Evolutionary conservation across 225 moss, liverwort and hornwort genomes (phyloP).

Genomic region (Polytrichum commune): DNA sequence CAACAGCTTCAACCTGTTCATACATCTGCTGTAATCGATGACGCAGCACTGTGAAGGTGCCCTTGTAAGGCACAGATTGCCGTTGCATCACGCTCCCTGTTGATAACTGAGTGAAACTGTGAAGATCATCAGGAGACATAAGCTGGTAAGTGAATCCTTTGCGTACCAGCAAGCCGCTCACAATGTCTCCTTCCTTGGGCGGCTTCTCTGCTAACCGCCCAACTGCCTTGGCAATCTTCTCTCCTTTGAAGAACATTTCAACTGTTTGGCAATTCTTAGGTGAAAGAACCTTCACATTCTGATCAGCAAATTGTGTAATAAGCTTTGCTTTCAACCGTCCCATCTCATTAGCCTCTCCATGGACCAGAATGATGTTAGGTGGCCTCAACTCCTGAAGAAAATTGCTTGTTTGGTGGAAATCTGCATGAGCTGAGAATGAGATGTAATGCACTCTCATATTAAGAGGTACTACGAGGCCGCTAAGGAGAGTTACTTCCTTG

Average conservation of each 20-base stretch:
- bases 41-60: conserved; percentile 74
- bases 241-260: conserved; percentile 92
- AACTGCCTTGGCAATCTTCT: conserved; percentile 90
- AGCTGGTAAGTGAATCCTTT: conserved; percentile 97
- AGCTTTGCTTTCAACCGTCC: conserved; percentile 89
- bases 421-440: conserved; percentile 93
- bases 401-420: conserved; percentile 85
- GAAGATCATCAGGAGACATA: conserved; percentile 85
- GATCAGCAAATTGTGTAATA: conserved; percentile 77
- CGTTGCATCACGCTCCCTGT: conserved; percentile 93
- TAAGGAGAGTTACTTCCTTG: conserved; percentile 86
- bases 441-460: conserved; percentile 97
- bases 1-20: conserved; percentile 72
- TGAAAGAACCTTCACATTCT: conserved; percentile 84
- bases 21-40: conserved; percentile 91
- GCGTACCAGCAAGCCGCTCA: conserved; percentile 74
- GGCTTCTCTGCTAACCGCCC: conserved; percentile 88
- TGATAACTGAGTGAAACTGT: conserved; percentile 86
- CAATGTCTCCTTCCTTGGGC: conserved; percentile 62
- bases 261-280: conserved; percentile 94
- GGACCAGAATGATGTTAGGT: conserved; percentile 90
- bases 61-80: conserved; percentile 89
- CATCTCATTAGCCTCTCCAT: conserved; percentile 97
- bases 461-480: conserved; percentile 83
- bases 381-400: conserved; percentile 82